These are phyloP conservation scores for Boletus sp. DNA, from an alignment of 1,284 basidiomycete species.

Conservation along the genomic window DNA sequence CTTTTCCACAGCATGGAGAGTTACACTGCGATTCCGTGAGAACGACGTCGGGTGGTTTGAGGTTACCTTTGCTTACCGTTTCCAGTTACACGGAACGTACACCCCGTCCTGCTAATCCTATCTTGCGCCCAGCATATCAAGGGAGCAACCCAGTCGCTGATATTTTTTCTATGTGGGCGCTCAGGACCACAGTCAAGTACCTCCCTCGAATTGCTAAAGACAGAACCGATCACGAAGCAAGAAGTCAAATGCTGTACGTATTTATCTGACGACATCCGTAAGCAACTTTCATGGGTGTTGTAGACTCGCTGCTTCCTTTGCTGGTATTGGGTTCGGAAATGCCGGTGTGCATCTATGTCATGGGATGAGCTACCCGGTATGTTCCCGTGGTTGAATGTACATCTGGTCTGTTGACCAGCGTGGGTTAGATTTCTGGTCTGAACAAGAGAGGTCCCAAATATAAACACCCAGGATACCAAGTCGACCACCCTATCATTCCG, in stretches of 20 bases:
- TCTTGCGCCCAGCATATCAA: constrained; percentile 90
- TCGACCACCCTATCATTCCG: constrained; percentile 86
- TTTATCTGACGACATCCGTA: background rate
- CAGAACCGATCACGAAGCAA: constrained; percentile 76
- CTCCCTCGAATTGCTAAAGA: constrained; percentile 86
- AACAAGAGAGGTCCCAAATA: constrained; percentile 92
- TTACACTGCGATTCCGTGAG: constrained; percentile 84
- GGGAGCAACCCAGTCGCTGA: constrained; percentile 95
- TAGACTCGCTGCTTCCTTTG: constrained; percentile 84
- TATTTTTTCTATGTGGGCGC: constrained; percentile 94
- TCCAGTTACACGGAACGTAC: constrained; percentile 82
- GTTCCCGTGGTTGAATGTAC: constrained; percentile 21
- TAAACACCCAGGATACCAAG: constrained; percentile 80
- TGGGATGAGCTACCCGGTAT: constrained; percentile 79
- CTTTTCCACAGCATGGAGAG: constrained; percentile 94
- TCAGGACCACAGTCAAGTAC: constrained; percentile 87
- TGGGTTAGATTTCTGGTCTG: constrained; percentile 80
- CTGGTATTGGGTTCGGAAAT: constrained; percentile 95
- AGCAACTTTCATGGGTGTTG: constrained; percentile 3
- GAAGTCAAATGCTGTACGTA: constrained; percentile 85
- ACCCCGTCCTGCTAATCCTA: constrained; percentile 87
- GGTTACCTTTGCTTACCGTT: constrained; percentile 2
- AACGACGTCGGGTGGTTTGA: constrained; percentile 8
- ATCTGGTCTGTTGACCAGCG: constrained; percentile 8
- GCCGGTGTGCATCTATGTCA: constrained; percentile 91